Percentiles rank a stretch among this genome's conserved stretches.
Conservation (phyloP, 441 rosid species). For the Lepidium campestre region DNA sequence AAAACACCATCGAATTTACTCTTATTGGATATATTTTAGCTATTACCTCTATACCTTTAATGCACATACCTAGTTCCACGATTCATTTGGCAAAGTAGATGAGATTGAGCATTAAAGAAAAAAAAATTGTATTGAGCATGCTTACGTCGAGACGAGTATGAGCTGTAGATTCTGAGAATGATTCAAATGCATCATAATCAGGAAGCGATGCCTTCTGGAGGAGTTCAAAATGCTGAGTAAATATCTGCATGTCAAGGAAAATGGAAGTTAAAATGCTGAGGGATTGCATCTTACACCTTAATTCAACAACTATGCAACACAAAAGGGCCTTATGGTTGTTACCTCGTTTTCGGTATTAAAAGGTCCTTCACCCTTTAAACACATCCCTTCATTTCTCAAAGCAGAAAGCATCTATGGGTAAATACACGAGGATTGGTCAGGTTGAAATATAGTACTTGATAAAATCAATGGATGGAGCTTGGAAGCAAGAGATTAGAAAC, state of each 20-base stretch:
- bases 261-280: background rate
- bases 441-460: background rate
- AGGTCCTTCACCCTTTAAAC: conserved; percentile 54
- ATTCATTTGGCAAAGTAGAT: background rate
- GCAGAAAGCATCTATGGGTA: conserved; percentile 73
- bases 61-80: background rate
- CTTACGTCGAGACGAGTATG: conserved; percentile 69
- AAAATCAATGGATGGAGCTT: background rate
- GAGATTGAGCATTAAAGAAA: background rate
- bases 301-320: background rate
- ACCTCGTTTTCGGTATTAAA: conserved; percentile 89
- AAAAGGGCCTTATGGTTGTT: background rate
- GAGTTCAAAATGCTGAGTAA: conserved; percentile 87
- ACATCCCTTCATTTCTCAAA: conserved; percentile 65
- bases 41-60: background rate
- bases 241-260: conserved; percentile 49
- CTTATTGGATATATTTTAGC: too few relatives aligned
- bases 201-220: conserved; percentile 93
- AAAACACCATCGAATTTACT: too few relatives aligned
- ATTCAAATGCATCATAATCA: conserved; percentile 59
- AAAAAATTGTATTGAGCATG: conserved; percentile 1
- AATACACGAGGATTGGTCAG: background rate
- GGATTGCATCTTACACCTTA: background rate
- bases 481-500: background rate
- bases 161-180: conserved; percentile 72